Base-by-base conservation (phyloP, 805 yeast species). In the Lachancea fermentati region DNA sequence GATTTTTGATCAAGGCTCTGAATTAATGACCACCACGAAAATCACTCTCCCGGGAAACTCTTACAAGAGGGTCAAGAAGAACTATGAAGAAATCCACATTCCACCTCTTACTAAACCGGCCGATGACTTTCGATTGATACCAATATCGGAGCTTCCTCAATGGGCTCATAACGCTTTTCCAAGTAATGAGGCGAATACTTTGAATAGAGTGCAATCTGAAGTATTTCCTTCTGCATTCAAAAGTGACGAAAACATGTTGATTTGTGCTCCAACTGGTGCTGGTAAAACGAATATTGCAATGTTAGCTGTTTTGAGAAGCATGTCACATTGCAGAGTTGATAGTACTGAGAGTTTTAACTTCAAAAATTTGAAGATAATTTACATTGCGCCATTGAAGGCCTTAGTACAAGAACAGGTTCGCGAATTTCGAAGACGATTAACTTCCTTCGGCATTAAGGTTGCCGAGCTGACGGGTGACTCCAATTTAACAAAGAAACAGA, bases 231-330 rank as follows among this genome's bases (percentile, higher is more conserved):
- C 68, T n/a, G 96, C 95, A 0, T 85, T 91, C 48, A 54, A 71
- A 3, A 64, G 75, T 1, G 93, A 85, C 54, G 71, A 72, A 4
- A 91, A 89, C 52, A 58, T 93, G 30, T 65, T 91, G 13, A 67
- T 91, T 50, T 91, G 97, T 72, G 97, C 98, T 1, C 98, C 98
- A 5, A 91, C 98, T 0, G 98, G 98, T 67, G 96, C 96, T 2
- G 98, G 98, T 66, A 91, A 91, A 59, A 91, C 98, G 16, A 93
- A 93, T 58, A 96, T 93, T 19, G 99, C 99, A 0, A 76, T 93
- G 80, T 63, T 93, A 34, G 69, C 96, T 0, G 71, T 85, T 4
- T 66, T 89, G n/a, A 65, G 81, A 36, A 68, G 83, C 0, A 57
- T 89, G 15, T 65, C 75, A 0, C 71, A 79, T 35, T 75, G 63